A percentile compares a stretch with the other conserved stretches of the same genome.
phyloP scores from a whole-genome alignment of 73 alveolate genomes.

The Paramecium primaurelia region DNA sequence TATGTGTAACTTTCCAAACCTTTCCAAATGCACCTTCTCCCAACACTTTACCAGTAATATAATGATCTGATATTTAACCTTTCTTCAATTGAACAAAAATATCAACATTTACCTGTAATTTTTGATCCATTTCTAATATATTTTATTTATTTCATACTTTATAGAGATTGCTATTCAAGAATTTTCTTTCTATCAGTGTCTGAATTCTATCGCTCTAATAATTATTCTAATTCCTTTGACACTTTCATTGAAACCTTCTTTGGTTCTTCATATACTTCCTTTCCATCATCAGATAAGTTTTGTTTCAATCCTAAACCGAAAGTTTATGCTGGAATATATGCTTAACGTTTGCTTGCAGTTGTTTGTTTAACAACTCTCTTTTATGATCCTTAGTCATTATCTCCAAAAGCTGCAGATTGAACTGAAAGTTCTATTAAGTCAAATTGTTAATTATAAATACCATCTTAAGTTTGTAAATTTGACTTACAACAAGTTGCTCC shows the following conservation, averaged over 20 bases:
- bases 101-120: slow-evolving; percentile 23
- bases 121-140: not conserved
- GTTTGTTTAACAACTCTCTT: not conserved
- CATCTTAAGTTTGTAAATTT: not conserved
- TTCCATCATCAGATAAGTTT: slow-evolving; percentile 5
- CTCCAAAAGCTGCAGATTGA: slow-evolving; percentile 38
- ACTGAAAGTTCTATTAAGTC: not conserved
- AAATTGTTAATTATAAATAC: not conserved
- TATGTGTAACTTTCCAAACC: slow-evolving; percentile 87
- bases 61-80: slow-evolving; percentile 43
- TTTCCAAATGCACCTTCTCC: slow-evolving; percentile 80
- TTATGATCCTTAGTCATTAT: not conserved
- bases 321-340: slow-evolving; percentile 16
- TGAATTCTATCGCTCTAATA: slow-evolving; percentile 26
- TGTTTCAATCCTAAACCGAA: slow-evolving; percentile 17
- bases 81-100: slow-evolving; percentile 39
- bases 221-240: slow-evolving; percentile 40
- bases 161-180: not conserved
- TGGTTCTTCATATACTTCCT: slow-evolving; percentile 42
- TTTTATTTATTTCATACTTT: not conserved
- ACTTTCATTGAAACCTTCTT: slow-evolving; percentile 22
- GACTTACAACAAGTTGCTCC: slow-evolving; percentile 53
- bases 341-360: not conserved
- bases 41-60: slow-evolving; percentile 45
- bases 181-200: slow-evolving; percentile 49